These are phyloP conservation scores for Lecanosticta acicola DNA, from an alignment of 2,329 filamentous ascomycete genomes.

Conservation along the genomic window DNA sequence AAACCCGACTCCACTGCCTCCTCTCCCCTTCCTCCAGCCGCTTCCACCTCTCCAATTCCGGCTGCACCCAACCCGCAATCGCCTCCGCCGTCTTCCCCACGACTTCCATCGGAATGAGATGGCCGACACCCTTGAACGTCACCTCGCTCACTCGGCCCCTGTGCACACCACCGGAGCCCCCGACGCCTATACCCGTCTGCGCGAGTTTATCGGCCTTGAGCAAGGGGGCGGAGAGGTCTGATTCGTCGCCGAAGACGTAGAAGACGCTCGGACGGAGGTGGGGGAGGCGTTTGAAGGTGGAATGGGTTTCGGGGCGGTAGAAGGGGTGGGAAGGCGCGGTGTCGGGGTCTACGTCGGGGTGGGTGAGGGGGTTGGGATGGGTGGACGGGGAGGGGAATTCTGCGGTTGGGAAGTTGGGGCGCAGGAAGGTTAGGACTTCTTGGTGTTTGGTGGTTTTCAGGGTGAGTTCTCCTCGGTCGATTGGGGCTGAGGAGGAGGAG, in stretches of 20 bases:
- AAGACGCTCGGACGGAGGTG: constrained; percentile 59
- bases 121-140: constrained; percentile 60
- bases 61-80: constrained; percentile 33
- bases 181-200: constrained; percentile 58
- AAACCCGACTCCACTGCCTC: constrained; percentile 26
- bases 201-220: constrained; percentile 55
- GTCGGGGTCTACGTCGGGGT: constrained; percentile 37
- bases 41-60: constrained; percentile 33
- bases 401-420: constrained; percentile 47
- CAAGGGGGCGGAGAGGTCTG: constrained; percentile 50
- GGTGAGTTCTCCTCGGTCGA: constrained; percentile 62
- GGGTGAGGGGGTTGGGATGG: constrained; percentile 36
- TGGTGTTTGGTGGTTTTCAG: constrained; percentile 80
- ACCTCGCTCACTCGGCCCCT: constrained; percentile 63
- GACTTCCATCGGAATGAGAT: constrained; percentile 79
- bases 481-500: too few relatives aligned
- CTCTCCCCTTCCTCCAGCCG: constrained; percentile 24
- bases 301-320: constrained; percentile 60
- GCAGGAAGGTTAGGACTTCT: constrained; percentile 73
- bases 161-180: constrained; percentile 61
- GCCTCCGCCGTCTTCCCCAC: constrained; percentile 60
- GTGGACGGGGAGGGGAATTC: constrained; percentile 27
- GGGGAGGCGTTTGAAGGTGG: constrained; percentile 54
- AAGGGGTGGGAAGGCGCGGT: constrained; percentile 43
- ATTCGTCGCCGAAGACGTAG: constrained; percentile 62